phyloP scores from a whole-genome alignment of 2,329 filamentous ascomycete genomes.

The Arthrobotrys pseudoclavata region DNA sequence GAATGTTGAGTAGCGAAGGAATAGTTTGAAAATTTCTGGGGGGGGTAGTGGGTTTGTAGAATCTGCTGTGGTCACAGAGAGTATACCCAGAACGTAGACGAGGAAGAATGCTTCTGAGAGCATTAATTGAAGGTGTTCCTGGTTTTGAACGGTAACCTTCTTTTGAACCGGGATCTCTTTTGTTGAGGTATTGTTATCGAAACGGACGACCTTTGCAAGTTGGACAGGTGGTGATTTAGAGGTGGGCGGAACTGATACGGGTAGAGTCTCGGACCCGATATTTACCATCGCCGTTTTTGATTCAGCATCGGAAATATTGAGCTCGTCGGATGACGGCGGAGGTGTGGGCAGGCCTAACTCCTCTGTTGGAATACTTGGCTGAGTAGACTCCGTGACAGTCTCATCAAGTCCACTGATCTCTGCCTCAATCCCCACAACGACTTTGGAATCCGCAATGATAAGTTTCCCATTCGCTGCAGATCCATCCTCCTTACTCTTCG shows the following conservation, averaged over 20 bases:
- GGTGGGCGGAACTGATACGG: slow-evolving; percentile 1
- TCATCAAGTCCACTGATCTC: slow-evolving; percentile 44
- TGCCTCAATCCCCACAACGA: slow-evolving; percentile 41
- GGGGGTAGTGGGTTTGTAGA: slow-evolving; percentile 68
- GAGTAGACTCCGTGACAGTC: background rate
- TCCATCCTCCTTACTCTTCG: slow-evolving; percentile 65
- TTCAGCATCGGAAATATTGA: slow-evolving; percentile 22
- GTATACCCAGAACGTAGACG: slow-evolving; percentile 80
- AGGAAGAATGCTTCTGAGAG: slow-evolving; percentile 94
- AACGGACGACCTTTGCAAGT: slow-evolving; percentile 36
- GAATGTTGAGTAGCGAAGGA: slow-evolving; percentile 78
- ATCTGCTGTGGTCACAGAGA: slow-evolving; percentile 71
- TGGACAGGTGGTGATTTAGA: background rate
- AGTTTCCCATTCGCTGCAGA: slow-evolving; percentile 47
- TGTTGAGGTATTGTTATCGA: slow-evolving; percentile 18
- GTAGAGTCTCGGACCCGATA: background rate
- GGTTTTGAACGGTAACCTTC: slow-evolving; percentile 67
- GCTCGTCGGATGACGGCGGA: slow-evolving; percentile 43
- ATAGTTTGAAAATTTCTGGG: slow-evolving; percentile 75
- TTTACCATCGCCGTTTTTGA: background rate
- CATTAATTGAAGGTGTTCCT: slow-evolving; percentile 93
- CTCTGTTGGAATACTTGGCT: background rate
- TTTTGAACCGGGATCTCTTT: slow-evolving; percentile 35
- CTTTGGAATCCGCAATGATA: slow-evolving; percentile 29
- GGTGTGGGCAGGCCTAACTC: slow-evolving; percentile 45